phyloP scores from a whole-genome alignment of 305 asterid species.

The Striga hermonthica region DNA sequence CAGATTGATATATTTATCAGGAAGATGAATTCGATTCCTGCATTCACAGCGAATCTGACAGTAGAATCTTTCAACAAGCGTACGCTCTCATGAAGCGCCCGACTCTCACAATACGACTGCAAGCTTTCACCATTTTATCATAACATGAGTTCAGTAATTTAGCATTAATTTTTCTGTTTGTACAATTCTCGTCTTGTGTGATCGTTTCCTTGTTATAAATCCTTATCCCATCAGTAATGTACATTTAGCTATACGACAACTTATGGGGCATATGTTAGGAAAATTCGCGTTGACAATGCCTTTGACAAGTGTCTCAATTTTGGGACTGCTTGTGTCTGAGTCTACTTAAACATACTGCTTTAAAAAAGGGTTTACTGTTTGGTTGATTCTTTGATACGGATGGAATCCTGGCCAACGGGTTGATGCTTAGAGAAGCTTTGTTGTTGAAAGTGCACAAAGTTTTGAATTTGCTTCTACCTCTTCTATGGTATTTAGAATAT shows the following conservation, averaged over 20 bases:
- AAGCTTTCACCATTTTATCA: constrained; percentile 2
- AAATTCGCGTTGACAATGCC: background rate
- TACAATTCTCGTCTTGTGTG: constrained; percentile 7
- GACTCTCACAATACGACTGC: background rate
- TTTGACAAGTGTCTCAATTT: background rate
- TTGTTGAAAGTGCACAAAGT: too few relatives aligned
- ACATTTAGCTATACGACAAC: background rate
- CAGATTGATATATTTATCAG: constrained; percentile 87
- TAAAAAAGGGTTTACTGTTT: background rate
- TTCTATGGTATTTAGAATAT: too few relatives aligned
- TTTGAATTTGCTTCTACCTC: too few relatives aligned
- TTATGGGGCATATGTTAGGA: background rate
- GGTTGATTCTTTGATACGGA: background rate
- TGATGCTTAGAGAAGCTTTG: background rate
- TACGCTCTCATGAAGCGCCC: constrained; percentile 60
- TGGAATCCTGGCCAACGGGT: background rate
- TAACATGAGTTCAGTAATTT: background rate
- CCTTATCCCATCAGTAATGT: background rate
- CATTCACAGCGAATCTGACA: constrained; percentile 85
- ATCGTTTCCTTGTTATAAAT: constrained; percentile 13
- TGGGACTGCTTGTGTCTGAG: constrained; percentile 12
- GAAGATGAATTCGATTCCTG: constrained; percentile 88
- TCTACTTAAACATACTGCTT: background rate
- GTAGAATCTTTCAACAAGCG: constrained; percentile 87
- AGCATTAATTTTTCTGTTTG: background rate